Base-by-base conservation (phyloP, 305 asterid genomes). In the Euphrasia arctica region DNA sequence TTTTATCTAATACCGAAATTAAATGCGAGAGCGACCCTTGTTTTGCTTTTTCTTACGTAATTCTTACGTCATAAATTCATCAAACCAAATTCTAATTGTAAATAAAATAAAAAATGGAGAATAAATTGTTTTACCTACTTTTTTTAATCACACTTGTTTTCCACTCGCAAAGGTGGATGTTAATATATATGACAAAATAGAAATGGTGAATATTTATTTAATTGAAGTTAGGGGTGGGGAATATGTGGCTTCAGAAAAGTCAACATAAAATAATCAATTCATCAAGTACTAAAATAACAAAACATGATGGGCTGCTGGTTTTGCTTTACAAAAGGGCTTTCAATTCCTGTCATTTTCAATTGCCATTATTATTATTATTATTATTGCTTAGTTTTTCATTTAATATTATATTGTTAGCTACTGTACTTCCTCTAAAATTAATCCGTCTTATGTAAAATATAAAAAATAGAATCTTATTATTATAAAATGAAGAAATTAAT, bases 211-310 rank as follows among this genome's bases (percentile, higher is more conserved):
- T 45, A 45, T 45, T 3, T 6, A 5, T 34, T 5, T 34, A 4
- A 4, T 12, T 45, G 2, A 2, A 45, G 14, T 11, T 3, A 15
- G 4, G 15, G 15, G 4, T 12, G 15, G 50, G 4, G 51, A 45
- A 45, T 45, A 10, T 12, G 15, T 45, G 51, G 51, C 13, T 45
- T 10, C 15, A 45, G 1, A 45, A 0, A 45, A 45, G 51, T 47
- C 52, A 47, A 47, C 52, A n/a, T 18, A n/a, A 47, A 0, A 18
- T 18, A 0, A 18, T 18, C 22, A 18, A 18, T 18, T 2, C 52
- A 47, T 47, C 52, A 12, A 45, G 51, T 45, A 45, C 51, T 45
- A 45, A 45, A 45, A 45, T 12, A 45, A 45, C 51, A 45, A 45
- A 45, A 4, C 0, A 45, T 18, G 15, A 11, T 10, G 14, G 51